Base-by-base conservation (phyloP, 2,329 filamentous ascomycete species). In the Meredithiella fracta region DNA sequence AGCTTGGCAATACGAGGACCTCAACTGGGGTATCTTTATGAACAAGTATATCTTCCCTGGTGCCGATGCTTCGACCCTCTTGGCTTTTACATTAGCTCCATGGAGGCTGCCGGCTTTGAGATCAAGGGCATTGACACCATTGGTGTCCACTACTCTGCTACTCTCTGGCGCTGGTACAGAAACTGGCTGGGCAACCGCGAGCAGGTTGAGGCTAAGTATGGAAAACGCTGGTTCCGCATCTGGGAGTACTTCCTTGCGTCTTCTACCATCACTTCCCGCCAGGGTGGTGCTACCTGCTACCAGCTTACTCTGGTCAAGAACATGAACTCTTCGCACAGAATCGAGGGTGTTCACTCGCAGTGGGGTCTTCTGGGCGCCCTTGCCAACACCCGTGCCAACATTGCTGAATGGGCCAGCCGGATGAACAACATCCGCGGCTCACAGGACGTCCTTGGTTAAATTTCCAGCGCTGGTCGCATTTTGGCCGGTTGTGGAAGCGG, bases 41-140 rank as follows among this genome's bases (percentile, higher is more conserved):
- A 97, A 97, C 83, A 96, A 95, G 75, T 95, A 97, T 71, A 78
- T 97, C 69, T 97, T 97, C 79, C 92, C 90, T 34, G 92, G 92
- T 67, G 92, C 92, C 53, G 92, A 97, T 67, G 92, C 92, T 54
- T 94, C 87, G 47, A 94, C 89, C 92, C 92, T 53, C 81, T 98
- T 51, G 88, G 87, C 63, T 92, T 83, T 71, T 87, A 92, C 64
- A 75, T 94, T 63, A 81, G 88, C 69, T 82, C 81, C 66, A 79
- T 96, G 20, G 92, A 98, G 73, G 82, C 78, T 57, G 84, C 86
- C 60, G 88, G 88, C 38, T 63, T 61, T 42, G 92, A 97, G 71
- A 74, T 97, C 69, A 97, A 96, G 82, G 69, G 75, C 62, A 73
- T 95, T 61, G 92, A 98, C 69, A 97, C 91, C 47, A 79, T 97